phyloP scores from a whole-genome alignment of 2,329 filamentous ascomycete species.

The Aureobasidium sp. region DNA sequence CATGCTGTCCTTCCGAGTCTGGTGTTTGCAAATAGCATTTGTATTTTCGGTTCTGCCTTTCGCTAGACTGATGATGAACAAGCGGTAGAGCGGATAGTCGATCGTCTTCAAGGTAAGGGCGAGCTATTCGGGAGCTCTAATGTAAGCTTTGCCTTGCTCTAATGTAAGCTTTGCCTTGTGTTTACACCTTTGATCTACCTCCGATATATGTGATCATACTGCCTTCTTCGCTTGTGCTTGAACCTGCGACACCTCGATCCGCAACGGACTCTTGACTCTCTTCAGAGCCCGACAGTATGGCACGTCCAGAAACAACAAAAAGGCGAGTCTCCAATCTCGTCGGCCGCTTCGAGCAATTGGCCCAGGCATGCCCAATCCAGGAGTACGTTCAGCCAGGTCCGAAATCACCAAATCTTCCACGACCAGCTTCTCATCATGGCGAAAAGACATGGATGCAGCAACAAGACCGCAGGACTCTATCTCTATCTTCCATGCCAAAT shows the following conservation, averaged over 20 bases:
- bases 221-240: background rate
- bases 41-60: background rate
- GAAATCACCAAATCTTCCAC: background rate
- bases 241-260: background rate
- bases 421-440: background rate
- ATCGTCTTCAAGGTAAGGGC: background rate
- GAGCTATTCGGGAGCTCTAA: background rate
- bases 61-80: background rate
- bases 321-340: conserved; percentile 11
- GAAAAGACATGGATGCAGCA: background rate
- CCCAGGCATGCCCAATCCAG: conserved; percentile 38
- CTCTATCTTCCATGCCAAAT: background rate
- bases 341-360: conserved; percentile 12
- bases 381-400: conserved; percentile 19
- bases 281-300: background rate
- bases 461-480: background rate
- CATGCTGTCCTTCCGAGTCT: background rate
- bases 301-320: background rate
- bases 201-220: background rate
- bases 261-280: background rate
- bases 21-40: background rate
- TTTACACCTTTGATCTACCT: background rate
- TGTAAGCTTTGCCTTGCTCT: background rate
- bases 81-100: background rate
- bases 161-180: background rate